Percentiles rank a stretch among this genome's conserved stretches.
Conservation (phyloP, 108 stramenopile species). For the Cyclotella baltica region DNA sequence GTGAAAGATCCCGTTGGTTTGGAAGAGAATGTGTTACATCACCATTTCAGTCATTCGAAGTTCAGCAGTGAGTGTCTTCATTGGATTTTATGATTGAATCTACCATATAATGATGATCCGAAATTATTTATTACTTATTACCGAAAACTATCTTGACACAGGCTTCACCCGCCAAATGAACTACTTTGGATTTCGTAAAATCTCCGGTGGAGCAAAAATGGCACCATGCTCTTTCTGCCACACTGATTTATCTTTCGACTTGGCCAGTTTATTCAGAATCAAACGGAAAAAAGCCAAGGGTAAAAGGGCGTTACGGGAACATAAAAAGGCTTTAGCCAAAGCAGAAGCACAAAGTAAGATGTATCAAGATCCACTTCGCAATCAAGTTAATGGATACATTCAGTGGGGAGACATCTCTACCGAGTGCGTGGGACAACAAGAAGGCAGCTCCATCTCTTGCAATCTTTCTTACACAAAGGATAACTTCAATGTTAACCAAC, state of each 20-base stretch:
- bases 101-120: not conserved
- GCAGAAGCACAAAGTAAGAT: too few relatives aligned
- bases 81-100: not conserved
- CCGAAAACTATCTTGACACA: not conserved
- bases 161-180: conserved; percentile 3
- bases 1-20: not conserved
- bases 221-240: not conserved
- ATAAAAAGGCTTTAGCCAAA: too few relatives aligned
- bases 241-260: not conserved
- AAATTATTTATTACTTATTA: not conserved
- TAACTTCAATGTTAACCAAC: too few relatives aligned
- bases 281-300: too few relatives aligned
- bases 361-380: too few relatives aligned
- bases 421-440: too few relatives aligned
- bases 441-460: too few relatives aligned
- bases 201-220: conserved; percentile 2
- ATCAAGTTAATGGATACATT: too few relatives aligned
- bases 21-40: not conserved
- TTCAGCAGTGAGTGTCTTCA: not conserved
- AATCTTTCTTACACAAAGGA: too few relatives aligned
- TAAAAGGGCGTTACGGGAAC: too few relatives aligned
- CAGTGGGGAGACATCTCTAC: too few relatives aligned
- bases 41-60: conserved; percentile 1
- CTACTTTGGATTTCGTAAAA: conserved; percentile 10
- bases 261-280: not conserved